Evolutionary conservation across 2,329 filamentous ascomycete species (phyloP).

Genomic region (Parastagonospora avenae): DNA sequence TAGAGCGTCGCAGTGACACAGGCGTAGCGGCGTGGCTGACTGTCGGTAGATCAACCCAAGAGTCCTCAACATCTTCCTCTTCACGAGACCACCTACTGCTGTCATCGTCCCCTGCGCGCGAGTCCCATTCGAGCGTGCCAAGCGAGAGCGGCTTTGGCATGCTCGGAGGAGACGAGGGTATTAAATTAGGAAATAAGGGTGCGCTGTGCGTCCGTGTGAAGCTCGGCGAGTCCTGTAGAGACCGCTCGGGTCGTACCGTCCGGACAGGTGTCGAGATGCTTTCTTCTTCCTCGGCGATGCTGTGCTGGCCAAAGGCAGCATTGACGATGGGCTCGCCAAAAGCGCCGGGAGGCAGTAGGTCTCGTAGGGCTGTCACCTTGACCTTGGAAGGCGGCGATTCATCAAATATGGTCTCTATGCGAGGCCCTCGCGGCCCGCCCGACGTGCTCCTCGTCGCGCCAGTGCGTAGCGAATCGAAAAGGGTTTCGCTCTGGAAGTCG

Average conservation of each 20-base stretch:
- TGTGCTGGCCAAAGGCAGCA: conserved; percentile 46
- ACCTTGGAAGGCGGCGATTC: conserved; percentile 65
- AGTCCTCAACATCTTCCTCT: conserved; percentile 44
- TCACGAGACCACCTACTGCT: conserved; percentile 51
- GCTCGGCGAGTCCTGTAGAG: conserved; percentile 44
- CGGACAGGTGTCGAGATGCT: conserved; percentile 55
- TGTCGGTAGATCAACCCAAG: conserved; percentile 48
- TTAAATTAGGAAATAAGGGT: conserved; percentile 47
- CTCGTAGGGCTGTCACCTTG: conserved; percentile 53
- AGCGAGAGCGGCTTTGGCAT: conserved; percentile 50
- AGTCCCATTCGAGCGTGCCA: conserved; percentile 49
- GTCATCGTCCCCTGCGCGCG: conserved; percentile 43
- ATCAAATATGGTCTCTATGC: conserved; percentile 80
- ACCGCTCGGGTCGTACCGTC: conserved; percentile 47
- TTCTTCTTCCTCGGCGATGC: conserved; percentile 58
- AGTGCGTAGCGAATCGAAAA: conserved; percentile 78
- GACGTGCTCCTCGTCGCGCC: conserved; percentile 69
- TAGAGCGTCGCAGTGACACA: conserved; percentile 40
- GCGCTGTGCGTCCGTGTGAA: conserved; percentile 30
- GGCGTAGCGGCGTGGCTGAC: conserved; percentile 38
- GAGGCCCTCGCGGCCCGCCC: conserved; percentile 67
- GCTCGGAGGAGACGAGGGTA: conserved; percentile 53
- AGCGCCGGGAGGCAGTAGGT: conserved; percentile 55
- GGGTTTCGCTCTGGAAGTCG: conserved; percentile 77
- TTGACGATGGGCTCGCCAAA: conserved; percentile 46